These are phyloP conservation scores for Lagenidium sp. DNA, from an alignment of 352 stramenopile genomes.

Conservation along the genomic window DNA sequence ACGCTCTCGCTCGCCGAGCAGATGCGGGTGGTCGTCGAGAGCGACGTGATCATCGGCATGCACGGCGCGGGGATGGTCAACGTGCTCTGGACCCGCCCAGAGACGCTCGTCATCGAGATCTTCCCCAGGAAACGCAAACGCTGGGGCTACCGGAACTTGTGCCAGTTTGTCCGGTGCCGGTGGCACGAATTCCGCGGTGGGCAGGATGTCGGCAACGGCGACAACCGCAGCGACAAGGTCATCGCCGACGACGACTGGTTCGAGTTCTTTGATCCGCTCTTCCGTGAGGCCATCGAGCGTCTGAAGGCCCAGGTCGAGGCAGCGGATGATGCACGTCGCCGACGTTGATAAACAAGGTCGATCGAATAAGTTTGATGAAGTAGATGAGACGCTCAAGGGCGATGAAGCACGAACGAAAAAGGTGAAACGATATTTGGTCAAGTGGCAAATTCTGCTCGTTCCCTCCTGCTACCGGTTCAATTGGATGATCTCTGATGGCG, in stretches of 20 bases:
- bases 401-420: too few relatives aligned
- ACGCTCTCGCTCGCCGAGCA: slow-evolving; percentile 15
- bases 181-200: slow-evolving; percentile 21
- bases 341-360: background rate
- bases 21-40: slow-evolving; percentile 19
- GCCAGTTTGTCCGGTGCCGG: slow-evolving; percentile 19
- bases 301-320: slow-evolving; percentile 1
- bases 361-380: background rate
- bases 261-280: slow-evolving; percentile 33
- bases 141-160: slow-evolving; percentile 28
- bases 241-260: slow-evolving; percentile 43
- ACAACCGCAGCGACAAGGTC: slow-evolving; percentile 36
- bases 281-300: slow-evolving; percentile 6
- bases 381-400: too few relatives aligned
- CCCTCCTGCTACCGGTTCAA: too few relatives aligned
- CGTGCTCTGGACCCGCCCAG: slow-evolving; percentile 18
- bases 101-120: slow-evolving; percentile 26
- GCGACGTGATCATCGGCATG: slow-evolving; percentile 32
- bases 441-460: too few relatives aligned
- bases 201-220: slow-evolving; percentile 13
- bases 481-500: too few relatives aligned
- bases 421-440: too few relatives aligned
- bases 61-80: slow-evolving; percentile 32
- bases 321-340: too few relatives aligned
- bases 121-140: slow-evolving; percentile 14